Percentiles rank a stretch among this genome's conserved stretches.
Evolutionary conservation across 192 early-diverging fungal species (phyloP).

Genomic region (Backusella australiensis): DNA sequence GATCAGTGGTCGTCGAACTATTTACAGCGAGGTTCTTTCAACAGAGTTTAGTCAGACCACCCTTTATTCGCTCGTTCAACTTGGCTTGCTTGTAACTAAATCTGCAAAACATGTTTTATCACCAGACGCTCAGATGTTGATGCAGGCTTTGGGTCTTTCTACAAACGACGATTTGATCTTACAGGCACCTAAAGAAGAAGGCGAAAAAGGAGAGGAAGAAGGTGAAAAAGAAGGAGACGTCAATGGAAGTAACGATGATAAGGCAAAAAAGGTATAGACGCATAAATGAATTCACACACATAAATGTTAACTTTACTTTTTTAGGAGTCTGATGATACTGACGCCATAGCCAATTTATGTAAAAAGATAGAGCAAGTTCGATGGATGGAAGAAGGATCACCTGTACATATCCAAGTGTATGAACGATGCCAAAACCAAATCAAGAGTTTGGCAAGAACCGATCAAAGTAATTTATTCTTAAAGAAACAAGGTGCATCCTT

Average conservation of each 20-base stretch:
- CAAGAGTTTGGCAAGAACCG: neutral
- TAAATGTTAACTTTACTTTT: neutral
- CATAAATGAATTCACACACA: neutral
- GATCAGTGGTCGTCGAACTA: slow-evolving; percentile 16
- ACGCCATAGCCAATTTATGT: slow-evolving; percentile 11
- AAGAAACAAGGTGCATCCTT: slow-evolving; percentile 9
- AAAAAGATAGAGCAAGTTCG: slow-evolving; percentile 11
- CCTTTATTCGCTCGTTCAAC: neutral
- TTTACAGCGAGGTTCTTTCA: slow-evolving; percentile 20
- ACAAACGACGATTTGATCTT: slow-evolving; percentile 13
- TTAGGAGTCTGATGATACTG: neutral
- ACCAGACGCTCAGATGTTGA: slow-evolving; percentile 18
- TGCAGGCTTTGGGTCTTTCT: slow-evolving; percentile 11
- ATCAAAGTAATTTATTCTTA: neutral
- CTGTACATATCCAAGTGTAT: slow-evolving; percentile 1
- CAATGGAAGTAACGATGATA: neutral
- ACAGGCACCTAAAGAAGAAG: neutral
- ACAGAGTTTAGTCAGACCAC: slow-evolving; percentile 12
- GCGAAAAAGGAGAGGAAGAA: neutral
- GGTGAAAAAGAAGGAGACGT: neutral
- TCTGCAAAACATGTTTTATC: slow-evolving; percentile 17
- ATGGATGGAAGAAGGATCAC: neutral
- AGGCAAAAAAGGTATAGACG: neutral
- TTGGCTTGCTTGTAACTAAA: slow-evolving; percentile 1
- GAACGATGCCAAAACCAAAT: slow-evolving; percentile 15